Conservation (phyloP, 1,139 yeast species). For the Magnusiomyces magnusii region DNA sequence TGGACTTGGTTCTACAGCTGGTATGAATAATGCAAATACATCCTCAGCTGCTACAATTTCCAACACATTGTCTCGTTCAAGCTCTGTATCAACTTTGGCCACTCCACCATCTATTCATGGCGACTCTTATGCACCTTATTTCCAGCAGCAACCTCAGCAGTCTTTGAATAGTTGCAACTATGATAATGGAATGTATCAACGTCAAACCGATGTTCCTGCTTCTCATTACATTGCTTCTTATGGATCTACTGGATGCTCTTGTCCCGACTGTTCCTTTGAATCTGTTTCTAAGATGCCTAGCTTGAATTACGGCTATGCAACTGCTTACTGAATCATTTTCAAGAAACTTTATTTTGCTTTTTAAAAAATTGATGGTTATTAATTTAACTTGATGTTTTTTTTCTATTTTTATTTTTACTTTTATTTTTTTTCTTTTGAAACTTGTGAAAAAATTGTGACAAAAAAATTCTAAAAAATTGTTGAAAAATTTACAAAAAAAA, state of each 20-base stretch:
- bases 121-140: conserved; percentile 3
- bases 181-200: conserved; percentile 1
- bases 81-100: conserved; percentile 9
- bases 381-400: too few relatives aligned
- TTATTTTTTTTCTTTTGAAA: background rate
- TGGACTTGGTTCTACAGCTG: background rate
- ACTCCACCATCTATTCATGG: background rate
- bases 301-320: conserved; percentile 13
- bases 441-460: background rate
- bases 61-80: conserved; percentile 8
- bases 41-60: background rate
- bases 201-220: conserved; percentile 2
- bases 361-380: too few relatives aligned
- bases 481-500: background rate
- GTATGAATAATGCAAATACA: background rate
- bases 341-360: background rate
- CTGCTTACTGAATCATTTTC: conserved; percentile 6
- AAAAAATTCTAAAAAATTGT: background rate
- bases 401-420: background rate
- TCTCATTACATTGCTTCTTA: conserved; percentile 13
- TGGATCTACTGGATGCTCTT: conserved; percentile 14
- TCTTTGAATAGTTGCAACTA: background rate
- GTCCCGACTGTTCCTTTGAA: conserved; percentile 15
- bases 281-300: conserved; percentile 11
- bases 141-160: background rate